Base-by-base conservation (phyloP, 352 stramenopile species). In the Globisporangium nodosum region DNA sequence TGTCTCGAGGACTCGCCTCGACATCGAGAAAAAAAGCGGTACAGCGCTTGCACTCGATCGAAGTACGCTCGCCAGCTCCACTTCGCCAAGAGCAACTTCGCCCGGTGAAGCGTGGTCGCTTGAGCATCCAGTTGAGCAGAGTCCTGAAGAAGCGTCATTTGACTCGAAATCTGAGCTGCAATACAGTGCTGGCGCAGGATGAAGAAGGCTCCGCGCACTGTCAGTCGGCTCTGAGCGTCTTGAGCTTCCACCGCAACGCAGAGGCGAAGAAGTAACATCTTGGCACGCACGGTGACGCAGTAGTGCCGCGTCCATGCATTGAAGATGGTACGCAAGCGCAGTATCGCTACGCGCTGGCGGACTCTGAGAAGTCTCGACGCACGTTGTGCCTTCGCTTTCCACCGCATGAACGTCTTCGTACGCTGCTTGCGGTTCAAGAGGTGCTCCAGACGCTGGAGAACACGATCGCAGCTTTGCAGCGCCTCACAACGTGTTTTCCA, bases 51-150 rank as follows among this genome's bases (percentile, higher is more conserved):
- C 18, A 80, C 54, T 0, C 66, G 65, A 12, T 60, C 46, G 3
- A 63, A n/a, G 48, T 90, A 88, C 8, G 76, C 70, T 52, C 61
- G 65, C 80, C 80, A 90, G 16, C 63, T 74, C 69, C 69, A 81
- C 48, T 79, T 82, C 0, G 64, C 64, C 0, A 85, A 42, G 6
- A 37, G 6, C 33, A 80, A 47, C 42, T 40, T 54, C 35, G 62
- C 53, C 11, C 40, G 37, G 13, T 30, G 39, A 12, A 3, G 20
- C 13, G 11, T 3, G 11, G 11, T 46, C 1, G 39, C 15, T 5
- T 9, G 27, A 11, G 18, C 21, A 6, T 59, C 35, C 3, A 6
- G 52, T 1, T 46, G 11, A n/a, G 33, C 16, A 1, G 43, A 16
- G 11, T 20, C 13, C 11, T 39, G 35, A 4, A 56, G 7, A 21